phyloP scores from a whole-genome alignment of 257 asterid genomes.

The Cordia subcordata region DNA sequence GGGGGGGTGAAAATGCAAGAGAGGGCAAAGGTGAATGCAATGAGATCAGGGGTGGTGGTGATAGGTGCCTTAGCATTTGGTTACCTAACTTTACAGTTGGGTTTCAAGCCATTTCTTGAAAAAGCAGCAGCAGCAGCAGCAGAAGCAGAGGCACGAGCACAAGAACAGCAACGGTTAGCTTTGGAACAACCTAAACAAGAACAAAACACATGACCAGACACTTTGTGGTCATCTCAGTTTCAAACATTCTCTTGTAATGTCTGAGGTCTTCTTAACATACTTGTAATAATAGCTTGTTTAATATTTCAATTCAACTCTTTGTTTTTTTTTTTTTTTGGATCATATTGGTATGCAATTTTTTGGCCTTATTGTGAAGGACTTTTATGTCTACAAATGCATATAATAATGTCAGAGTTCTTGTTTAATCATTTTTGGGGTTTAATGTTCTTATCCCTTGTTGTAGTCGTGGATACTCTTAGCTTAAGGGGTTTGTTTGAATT shows the following conservation, averaged over 20 bases:
- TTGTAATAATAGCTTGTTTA: too few relatives aligned
- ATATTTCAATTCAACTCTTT: neutral
- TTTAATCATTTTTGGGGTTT: too few relatives aligned
- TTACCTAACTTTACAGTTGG: constrained; percentile 66
- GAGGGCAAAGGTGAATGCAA: constrained; percentile 59
- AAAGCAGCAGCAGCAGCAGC: constrained; percentile 51
- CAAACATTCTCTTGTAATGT: neutral
- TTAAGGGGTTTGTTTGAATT: too few relatives aligned
- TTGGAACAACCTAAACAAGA: constrained; percentile 7
- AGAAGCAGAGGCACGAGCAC: constrained; percentile 29
- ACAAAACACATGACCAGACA: neutral
- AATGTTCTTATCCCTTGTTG: too few relatives aligned
- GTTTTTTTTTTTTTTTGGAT: neutral
- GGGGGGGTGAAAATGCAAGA: constrained; percentile 32
- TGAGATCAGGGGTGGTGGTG: constrained; percentile 73
- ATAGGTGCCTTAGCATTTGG: constrained; percentile 78
- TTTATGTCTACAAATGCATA: too few relatives aligned
- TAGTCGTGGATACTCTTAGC: too few relatives aligned
- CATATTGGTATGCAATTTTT: too few relatives aligned
- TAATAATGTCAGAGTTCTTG: too few relatives aligned
- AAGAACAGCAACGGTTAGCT: constrained; percentile 14
- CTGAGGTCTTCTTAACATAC: neutral
- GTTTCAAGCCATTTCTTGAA: constrained; percentile 76
- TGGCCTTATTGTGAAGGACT: too few relatives aligned
- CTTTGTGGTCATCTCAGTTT: neutral